Base-by-base conservation (phyloP, 2,329 filamentous ascomycete genomes). In the Verticillium zaregamsianum region DNA sequence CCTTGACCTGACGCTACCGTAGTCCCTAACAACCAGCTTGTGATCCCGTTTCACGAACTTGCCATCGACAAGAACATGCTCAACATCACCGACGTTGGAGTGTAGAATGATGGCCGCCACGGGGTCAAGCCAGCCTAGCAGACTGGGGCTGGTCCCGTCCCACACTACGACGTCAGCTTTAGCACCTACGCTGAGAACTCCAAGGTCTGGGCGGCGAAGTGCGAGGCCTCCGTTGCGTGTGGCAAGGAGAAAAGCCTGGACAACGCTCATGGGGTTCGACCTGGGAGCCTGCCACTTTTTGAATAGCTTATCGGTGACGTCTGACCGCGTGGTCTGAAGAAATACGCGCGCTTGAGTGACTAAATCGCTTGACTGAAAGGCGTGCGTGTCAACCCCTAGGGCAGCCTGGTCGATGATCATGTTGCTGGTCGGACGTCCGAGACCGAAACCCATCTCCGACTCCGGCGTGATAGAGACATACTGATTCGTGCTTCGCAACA, bases 391-490 rank as follows among this genome's bases (percentile, higher is more conserved):
- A n/a, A 85, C 73, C 3, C 83, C 83, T 0, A 86, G 74, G 2
- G 80, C 70, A 1, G 77, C 77, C 65, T 86, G 82, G 65, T 86
- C 82, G 31, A 76, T 76, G 40, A 80, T 72, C 12, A 74, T 67
- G 60, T 79, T 73, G 25, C 72, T 75, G 35, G 69, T 67, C 1
- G 75, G 73, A 61, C 85, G 79, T 0, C 71, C 74, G 65, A 83
- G 81, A 20, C 84, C 83, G 69, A 80, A 86, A 68, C 84, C 81
- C 76, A 84, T 80, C 66, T 86, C 84, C 0, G 80, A 83, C 66
- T 87, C 85, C 0, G 83, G 82, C 0, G 84, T 86, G 62, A 82
- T 82, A 57, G 82, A 82, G 45, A 86, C 70, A 69, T 81, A 81
- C 54, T 85, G 78, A 69, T 86, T 80, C 2, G 76, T 75, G 0